Conservation (phyloP, 2,329 filamentous ascomycete genomes). For the Arthrobotrys musiformis region DNA sequence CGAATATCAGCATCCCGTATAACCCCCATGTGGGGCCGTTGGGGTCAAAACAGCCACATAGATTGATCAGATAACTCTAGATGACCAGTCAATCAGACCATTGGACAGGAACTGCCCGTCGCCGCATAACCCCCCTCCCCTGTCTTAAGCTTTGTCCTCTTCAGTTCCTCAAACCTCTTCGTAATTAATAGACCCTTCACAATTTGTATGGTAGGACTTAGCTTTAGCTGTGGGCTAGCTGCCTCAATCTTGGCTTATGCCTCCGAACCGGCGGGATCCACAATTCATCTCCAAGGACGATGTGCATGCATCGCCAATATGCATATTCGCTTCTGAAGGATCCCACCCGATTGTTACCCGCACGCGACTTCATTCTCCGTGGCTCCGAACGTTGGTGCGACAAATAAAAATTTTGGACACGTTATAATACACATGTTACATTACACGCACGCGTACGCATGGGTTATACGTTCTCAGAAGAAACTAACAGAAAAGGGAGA, state of each 20-base stretch:
- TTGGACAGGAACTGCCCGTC: too few relatives aligned
- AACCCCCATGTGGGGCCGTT: not conserved
- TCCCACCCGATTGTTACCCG: not conserved
- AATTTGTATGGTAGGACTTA: too few relatives aligned
- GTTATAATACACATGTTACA: conserved; percentile 8
- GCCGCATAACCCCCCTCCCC: too few relatives aligned
- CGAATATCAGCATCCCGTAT: not conserved
- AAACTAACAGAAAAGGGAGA: not conserved
- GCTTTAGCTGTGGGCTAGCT: not conserved
- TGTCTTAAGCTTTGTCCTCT: too few relatives aligned
- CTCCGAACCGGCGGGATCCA: not conserved
- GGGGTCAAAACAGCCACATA: not conserved
- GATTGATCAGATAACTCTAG: conserved; percentile 1
- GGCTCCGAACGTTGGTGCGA: not conserved
- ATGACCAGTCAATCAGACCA: conserved; percentile 5
- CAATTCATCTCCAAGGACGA: not conserved
- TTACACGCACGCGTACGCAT: not conserved
- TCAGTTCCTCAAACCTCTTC: too few relatives aligned
- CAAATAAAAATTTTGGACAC: too few relatives aligned
- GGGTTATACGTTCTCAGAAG: not conserved
- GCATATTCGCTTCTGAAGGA: not conserved
- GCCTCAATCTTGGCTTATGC: not conserved
- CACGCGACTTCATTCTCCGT: conserved; percentile 1
- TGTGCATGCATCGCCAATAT: too few relatives aligned
- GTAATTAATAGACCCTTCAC: too few relatives aligned